Evolutionary conservation across 495 filamentous ascomycete species (phyloP).

Genomic region (Penicillium manginii): DNA sequence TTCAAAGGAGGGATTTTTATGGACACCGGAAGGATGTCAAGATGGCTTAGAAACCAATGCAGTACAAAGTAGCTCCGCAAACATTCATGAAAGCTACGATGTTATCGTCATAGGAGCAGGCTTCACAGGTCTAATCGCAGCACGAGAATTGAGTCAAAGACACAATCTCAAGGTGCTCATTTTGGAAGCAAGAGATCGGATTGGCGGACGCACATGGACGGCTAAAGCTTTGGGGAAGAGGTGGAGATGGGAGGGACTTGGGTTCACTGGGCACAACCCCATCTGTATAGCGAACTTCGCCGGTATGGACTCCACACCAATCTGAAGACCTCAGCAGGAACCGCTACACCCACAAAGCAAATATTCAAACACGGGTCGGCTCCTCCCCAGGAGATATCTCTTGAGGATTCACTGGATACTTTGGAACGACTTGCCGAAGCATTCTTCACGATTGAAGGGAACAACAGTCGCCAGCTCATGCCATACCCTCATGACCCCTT

Average conservation of each 20-base stretch:
- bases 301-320: conserved; percentile 23
- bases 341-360: conserved; percentile 3
- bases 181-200: conserved; percentile 37
- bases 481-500: neutral
- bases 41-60: conserved; percentile 1
- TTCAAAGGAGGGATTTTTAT: conserved; percentile 15
- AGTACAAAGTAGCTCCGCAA: neutral
- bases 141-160: conserved; percentile 25
- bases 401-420: neutral
- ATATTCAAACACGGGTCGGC: neutral
- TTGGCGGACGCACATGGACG: conserved; percentile 37
- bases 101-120: conserved; percentile 34
- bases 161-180: conserved; percentile 24
- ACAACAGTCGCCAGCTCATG: neutral
- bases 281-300: conserved; percentile 28
- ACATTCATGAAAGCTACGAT: conserved; percentile 16
- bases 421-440: neutral
- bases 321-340: conserved; percentile 21
- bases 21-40: neutral
- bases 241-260: conserved; percentile 39
- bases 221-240: conserved; percentile 20
- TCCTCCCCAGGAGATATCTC: neutral
- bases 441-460: neutral
- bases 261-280: conserved; percentile 25
- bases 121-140: conserved; percentile 31